phyloP scores from a whole-genome alignment of 1,139 yeast genomes.

The Debaryomyces psychrophilus region DNA sequence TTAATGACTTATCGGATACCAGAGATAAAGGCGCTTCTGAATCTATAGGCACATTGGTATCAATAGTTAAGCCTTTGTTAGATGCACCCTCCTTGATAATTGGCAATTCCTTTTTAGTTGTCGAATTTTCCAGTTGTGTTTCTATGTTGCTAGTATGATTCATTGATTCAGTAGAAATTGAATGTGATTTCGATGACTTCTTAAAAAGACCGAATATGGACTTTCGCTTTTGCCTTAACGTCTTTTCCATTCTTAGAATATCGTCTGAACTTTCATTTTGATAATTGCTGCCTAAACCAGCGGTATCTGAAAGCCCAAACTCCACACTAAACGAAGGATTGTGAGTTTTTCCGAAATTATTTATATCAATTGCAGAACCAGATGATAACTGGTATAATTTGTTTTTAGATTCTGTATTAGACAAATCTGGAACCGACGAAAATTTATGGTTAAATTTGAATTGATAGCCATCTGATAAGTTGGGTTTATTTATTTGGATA shows the following conservation, averaged over 20 bases:
- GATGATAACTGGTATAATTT: slow-evolving; percentile 32
- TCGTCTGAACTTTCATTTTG: slow-evolving; percentile 5
- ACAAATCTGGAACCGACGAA: slow-evolving; percentile 34
- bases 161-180: neutral
- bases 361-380: slow-evolving; percentile 46
- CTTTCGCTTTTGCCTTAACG: slow-evolving; percentile 18
- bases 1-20: slow-evolving; percentile 12
- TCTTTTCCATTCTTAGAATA: slow-evolving; percentile 10
- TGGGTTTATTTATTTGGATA: slow-evolving; percentile 8
- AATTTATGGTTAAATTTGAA: slow-evolving; percentile 14
- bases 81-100: neutral
- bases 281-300: neutral
- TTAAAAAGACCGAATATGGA: slow-evolving; percentile 32
- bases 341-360: slow-evolving; percentile 45
- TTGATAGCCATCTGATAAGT: slow-evolving; percentile 9
- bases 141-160: neutral
- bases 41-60: slow-evolving; percentile 7
- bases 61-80: slow-evolving; percentile 9
- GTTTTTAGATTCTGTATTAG: slow-evolving; percentile 11
- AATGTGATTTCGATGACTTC: slow-evolving; percentile 18
- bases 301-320: slow-evolving; percentile 1
- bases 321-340: slow-evolving; percentile 38
- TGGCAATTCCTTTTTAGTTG: neutral
- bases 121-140: neutral
- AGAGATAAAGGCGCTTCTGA: slow-evolving; percentile 10